Base-by-base conservation (phyloP, 257 asterid species). In the Perilla frutescens region DNA sequence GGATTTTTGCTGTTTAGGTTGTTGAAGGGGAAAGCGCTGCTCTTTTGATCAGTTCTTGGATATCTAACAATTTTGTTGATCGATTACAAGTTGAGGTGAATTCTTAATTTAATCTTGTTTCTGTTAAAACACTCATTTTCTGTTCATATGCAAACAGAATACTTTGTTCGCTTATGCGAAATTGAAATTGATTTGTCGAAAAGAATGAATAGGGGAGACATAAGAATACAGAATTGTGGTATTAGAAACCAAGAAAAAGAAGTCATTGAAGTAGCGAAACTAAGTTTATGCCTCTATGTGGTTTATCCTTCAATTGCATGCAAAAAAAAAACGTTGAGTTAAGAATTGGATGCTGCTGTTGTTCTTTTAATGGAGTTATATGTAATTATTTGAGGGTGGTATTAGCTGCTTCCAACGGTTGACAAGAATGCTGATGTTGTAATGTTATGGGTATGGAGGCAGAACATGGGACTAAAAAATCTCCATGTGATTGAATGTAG, bases 1-100 rank as follows among this genome's bases (percentile, higher is more conserved):
- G 12, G 29, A 9, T 43, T 50, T 43, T 26, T 62, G 54, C 37
- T 49, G 63, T 48, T 56, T 72, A 95, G 99, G 98, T 95, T 73
- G 99, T 89, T 67, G 99, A 95, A 84, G 93, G 98, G 66, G 90
- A 86, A 76, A 72, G 73, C 31, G 98, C 98, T 0, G 98, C 98
- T n/a, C 81, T 85, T 68, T 85, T 87, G 76, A 87, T 95, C 63
- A 91, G 96, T 54, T 82, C 88, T 56, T 95, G 99, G 99, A 95
- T 92, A 67, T 88, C 98, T 3, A 85, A 84, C 81, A 79, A 94
- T 7, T 90, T 83, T 72, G 89, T 76, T 79, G 99, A 95, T 83
- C 93, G 99, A 37, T 79, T 95, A 10, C 81, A 87, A n/a, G 96
- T 95, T 73, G 96, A 95, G 97, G 99, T 95, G 60, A 65, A 55